Percentiles rank a stretch among this genome's conserved stretches.
phyloP scores from a whole-genome alignment of 2,329 filamentous ascomycete species.

The Botrytis byssoidea region DNA sequence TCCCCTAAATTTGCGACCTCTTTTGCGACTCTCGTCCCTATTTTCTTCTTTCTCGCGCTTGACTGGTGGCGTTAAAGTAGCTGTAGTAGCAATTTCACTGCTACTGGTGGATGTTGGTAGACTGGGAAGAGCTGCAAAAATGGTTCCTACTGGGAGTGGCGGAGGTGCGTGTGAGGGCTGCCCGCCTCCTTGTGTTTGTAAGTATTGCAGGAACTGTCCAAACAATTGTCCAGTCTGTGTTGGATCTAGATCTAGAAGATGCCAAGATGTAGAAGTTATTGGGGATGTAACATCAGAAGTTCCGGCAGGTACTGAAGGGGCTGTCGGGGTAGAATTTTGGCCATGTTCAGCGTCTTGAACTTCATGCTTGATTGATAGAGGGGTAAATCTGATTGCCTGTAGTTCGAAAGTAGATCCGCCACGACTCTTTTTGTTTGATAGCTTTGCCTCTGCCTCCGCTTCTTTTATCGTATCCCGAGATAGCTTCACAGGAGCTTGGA shows the following conservation, averaged over 20 bases:
- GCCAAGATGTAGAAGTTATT: neutral
- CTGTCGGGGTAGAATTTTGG: rapidly evolving
- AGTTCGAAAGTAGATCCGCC: neutral
- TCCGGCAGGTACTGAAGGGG: too few species aligned
- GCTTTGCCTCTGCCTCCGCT: neutral
- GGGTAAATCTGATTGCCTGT: neutral
- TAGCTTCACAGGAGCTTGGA: neutral
- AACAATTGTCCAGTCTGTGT: neutral
- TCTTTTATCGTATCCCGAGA: neutral
- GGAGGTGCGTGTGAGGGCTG: neutral
- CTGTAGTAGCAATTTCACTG: neutral
- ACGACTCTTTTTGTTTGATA: neutral
- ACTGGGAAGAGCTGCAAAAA: neutral
- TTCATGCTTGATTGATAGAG: neutral
- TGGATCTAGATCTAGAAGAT: neutral
- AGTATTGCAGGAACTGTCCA: neutral
- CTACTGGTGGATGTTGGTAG: neutral
- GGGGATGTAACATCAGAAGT: neutral
- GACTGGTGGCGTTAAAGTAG: neutral
- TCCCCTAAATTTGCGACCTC: neutral
- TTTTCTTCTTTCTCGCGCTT: neutral
- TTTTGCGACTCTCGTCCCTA: neutral
- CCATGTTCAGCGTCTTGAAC: neutral
- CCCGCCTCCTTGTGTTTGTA: neutral
- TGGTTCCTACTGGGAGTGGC: neutral